Evolutionary conservation across 768 basidiomycete species (phyloP).

Genomic region (Hebeloma cylindrosporum): DNA sequence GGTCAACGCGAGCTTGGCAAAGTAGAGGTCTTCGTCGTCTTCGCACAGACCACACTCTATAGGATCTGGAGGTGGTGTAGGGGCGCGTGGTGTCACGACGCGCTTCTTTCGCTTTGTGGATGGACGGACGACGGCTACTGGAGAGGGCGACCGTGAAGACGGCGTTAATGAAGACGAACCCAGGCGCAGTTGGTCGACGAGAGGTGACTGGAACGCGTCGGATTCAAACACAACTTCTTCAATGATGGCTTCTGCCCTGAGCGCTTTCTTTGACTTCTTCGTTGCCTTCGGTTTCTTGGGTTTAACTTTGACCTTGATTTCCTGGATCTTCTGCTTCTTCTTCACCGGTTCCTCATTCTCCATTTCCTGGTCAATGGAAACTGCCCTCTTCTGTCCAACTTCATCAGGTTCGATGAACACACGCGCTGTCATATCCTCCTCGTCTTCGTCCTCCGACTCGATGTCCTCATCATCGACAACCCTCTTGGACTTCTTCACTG

Average conservation of each 20-base stretch:
- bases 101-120: slow-evolving; percentile 30
- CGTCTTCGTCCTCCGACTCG: slow-evolving; percentile 64
- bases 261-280: slow-evolving; percentile 41
- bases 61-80: slow-evolving; percentile 54
- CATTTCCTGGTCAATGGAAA: slow-evolving; percentile 40
- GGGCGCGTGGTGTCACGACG: slow-evolving; percentile 39
- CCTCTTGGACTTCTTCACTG: slow-evolving; percentile 34
- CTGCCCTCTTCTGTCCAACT: slow-evolving; percentile 42
- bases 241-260: slow-evolving; percentile 35
- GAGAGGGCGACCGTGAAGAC: slow-evolving; percentile 53
- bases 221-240: slow-evolving; percentile 52
- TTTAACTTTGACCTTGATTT: slow-evolving; percentile 29
- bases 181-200: slow-evolving; percentile 50
- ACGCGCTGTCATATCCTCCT: slow-evolving; percentile 24
- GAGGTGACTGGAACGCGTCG: slow-evolving; percentile 48
- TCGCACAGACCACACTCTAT: slow-evolving; percentile 60
- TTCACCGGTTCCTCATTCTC: slow-evolving; percentile 28
- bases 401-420: slow-evolving; percentile 29
- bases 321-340: slow-evolving; percentile 19
- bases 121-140: slow-evolving; percentile 27
- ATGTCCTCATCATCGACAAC: slow-evolving; percentile 44
- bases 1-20: slow-evolving; percentile 60
- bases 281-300: too few relatives aligned
- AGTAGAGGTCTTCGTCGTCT: slow-evolving; percentile 91
- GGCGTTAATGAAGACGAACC: slow-evolving; percentile 44